Percentiles rank a stretch among this genome's conserved stretches.
Conservation (phyloP, 306 rosid genomes). For the Dalbergia cochinchinensis region DNA sequence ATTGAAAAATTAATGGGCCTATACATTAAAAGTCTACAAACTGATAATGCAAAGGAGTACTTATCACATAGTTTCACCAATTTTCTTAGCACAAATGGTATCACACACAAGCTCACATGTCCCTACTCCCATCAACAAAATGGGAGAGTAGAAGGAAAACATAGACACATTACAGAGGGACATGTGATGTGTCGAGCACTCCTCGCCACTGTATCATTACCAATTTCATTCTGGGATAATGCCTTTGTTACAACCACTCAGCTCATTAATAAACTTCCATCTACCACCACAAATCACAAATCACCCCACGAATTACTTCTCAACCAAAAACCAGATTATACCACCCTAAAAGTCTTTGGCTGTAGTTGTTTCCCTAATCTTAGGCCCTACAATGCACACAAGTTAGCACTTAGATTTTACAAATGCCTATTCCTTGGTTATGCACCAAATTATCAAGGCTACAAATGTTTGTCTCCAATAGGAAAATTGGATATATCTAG, state of each 20-base stretch:
- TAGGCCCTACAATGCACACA: too few species aligned
- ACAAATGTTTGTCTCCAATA: not conserved
- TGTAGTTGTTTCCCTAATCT: too few species aligned
- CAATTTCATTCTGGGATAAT: not conserved
- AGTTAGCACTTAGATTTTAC: too few species aligned
- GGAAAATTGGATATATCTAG: not conserved
- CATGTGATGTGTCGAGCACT: not conserved
- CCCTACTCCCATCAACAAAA: not conserved
- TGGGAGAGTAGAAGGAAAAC: not conserved
- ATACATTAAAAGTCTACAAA: too few species aligned
- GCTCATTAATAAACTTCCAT: not conserved
- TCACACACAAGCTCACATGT: not conserved
- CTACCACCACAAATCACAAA: not conserved
- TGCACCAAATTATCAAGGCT: not conserved
- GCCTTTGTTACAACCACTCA: not conserved
- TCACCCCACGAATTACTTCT: not conserved
- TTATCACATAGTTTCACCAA: too few species aligned
- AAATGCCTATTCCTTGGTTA: too few species aligned
- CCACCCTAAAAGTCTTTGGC: too few species aligned
- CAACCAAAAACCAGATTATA: too few species aligned
- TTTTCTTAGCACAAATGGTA: too few species aligned
- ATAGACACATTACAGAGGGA: not conserved
- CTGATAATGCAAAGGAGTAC: too few species aligned
- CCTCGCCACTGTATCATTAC: not conserved
- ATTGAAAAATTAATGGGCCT: too few species aligned